A percentile compares a stretch with the other conserved stretches of the same genome.
Conservation (phyloP, 306 rosid species). For the Ceratonia siliqua region DNA sequence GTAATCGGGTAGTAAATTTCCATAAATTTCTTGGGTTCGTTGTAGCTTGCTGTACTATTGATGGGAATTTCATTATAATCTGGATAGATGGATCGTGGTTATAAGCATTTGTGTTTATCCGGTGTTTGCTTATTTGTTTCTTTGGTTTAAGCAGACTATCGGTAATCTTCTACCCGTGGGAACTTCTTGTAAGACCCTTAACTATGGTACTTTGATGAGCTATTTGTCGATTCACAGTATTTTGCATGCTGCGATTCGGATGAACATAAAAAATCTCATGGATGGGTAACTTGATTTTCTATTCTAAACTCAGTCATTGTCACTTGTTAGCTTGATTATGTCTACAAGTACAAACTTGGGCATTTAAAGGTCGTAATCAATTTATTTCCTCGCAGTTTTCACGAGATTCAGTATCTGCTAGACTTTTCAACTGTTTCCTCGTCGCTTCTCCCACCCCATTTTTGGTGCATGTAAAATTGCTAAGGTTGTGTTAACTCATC, state of each 20-base stretch:
- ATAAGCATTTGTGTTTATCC: not conserved
- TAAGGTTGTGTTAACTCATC: not conserved
- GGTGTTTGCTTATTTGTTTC: conserved; percentile 13
- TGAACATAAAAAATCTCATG: not conserved
- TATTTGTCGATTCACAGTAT: not conserved
- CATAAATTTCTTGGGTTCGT: not conserved
- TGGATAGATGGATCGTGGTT: not conserved
- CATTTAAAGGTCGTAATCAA: not conserved
- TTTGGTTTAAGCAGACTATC: conserved; percentile 32
- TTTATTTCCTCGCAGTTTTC: not conserved
- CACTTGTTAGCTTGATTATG: not conserved
- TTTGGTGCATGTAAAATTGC: not conserved
- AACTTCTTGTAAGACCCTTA: not conserved
- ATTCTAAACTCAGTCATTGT: not conserved
- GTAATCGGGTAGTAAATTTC: not conserved
- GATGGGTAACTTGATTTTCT: not conserved
- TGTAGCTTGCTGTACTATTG: not conserved
- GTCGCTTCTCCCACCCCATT: not conserved
- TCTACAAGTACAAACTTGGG: not conserved
- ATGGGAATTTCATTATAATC: conserved; percentile 4
- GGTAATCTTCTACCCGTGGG: not conserved
- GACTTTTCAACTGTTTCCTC: not conserved
- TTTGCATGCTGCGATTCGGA: not conserved
- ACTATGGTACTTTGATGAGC: conserved; percentile 40
- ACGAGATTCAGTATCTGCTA: not conserved